Conservation (phyloP, 139 green algal species). For the Chlamydomonas sphaeroides region DNA sequence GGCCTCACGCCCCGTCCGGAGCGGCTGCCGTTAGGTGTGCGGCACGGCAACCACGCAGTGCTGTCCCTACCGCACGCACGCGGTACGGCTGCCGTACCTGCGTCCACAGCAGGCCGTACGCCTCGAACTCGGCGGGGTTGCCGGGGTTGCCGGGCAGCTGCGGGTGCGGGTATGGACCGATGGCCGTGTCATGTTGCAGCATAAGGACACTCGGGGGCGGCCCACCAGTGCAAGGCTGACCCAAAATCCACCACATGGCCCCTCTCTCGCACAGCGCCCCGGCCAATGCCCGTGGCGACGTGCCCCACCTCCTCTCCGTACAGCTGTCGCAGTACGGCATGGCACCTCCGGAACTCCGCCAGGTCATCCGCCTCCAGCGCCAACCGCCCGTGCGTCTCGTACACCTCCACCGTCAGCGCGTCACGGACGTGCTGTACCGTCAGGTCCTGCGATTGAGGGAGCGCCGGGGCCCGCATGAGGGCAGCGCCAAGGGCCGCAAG, state of each 20-base stretch:
- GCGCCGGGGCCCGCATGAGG: no score
- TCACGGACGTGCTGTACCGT: conserved; percentile 79
- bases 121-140: conserved; percentile 68
- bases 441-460: conserved; percentile 81
- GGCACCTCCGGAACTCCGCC: conserved; percentile 83
- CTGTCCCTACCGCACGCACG: no score
- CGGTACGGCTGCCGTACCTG: conserved; percentile 14
- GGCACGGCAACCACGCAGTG: no score
- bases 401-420: conserved; percentile 68
- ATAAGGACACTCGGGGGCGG: no score
- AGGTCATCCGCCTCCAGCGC: conserved; percentile 78
- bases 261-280: neutral
- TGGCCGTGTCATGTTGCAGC: no score
- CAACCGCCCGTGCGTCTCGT: conserved; percentile 81
- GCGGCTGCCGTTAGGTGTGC: no score
- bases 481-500: no score
- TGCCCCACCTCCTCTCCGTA: conserved; percentile 69
- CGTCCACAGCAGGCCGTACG: conserved; percentile 76
- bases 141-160: no score
- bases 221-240: no score
- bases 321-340: conserved; percentile 67
- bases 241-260: neutral
- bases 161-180: no score
- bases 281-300: neutral
- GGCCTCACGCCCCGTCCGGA: no score